Evolutionary conservation across 1,284 basidiomycete genomes (phyloP), one percentile per base, ranked within the genome.

Genomic region (Malassezia psittaci): DNA sequence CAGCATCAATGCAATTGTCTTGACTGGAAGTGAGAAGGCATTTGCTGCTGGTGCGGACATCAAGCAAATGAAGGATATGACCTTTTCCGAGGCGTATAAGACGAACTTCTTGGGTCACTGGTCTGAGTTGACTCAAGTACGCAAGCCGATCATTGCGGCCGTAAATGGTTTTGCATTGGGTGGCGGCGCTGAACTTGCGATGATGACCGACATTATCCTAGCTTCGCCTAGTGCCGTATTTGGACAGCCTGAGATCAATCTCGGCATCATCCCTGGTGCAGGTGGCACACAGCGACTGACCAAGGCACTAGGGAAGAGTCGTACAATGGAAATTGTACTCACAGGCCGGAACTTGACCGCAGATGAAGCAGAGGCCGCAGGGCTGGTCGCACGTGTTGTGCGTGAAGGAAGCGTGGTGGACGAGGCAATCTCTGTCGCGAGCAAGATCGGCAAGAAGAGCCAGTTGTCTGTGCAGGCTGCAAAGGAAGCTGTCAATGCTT

Each of bases 101-200:
- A 82, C 80, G 77, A 86, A 87, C 75, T 96, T 94, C 78, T 79
- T 98, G 53, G 85, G 85, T 61, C 83, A 86, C 75, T 98, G 94
- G 93, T 81, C 83, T 15, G 78, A 83, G 59, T 79, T 96, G 64
- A 81, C 83, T 12, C 79, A 78, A 42, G 81, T 93, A 62, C 81
- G 84, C 67, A 96, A 96, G 77, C 93, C 93, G 13, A 85, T 96
- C 74, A 87, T 98, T 59, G 91, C 90, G 38, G 93, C 93, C 10
- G 90, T 98, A 54, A 89, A 85, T 73, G 94, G 93, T 16, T 96
- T 86, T 70, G 91, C 93, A 18, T 86, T 98, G 61, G 93, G 93
- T 12, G 50, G 55, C 12, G 85, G 88, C 64, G 58, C 70, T 51
- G 21, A 38, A 37, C 41, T 44, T 40, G 76, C 51, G 3, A 41